phyloP scores from a whole-genome alignment of 768 basidiomycete species.

The Cyclocybe cylindracea region DNA sequence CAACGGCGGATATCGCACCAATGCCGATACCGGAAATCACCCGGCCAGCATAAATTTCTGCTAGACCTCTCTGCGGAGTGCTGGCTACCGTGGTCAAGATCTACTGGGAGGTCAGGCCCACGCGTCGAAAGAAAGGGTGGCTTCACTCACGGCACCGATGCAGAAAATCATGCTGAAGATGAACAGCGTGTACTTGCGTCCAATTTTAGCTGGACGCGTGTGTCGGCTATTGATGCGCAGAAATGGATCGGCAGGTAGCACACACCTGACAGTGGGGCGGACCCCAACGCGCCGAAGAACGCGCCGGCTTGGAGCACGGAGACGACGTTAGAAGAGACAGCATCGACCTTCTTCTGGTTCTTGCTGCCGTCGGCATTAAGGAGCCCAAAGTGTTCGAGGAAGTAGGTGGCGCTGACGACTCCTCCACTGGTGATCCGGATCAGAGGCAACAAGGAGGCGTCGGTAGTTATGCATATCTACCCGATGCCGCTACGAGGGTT shows the following conservation, averaged over 20 bases:
- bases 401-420: constrained; percentile 64
- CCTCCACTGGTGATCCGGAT: constrained; percentile 53
- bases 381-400: constrained; percentile 64
- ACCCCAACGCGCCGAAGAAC: constrained; percentile 83
- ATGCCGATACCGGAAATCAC: constrained; percentile 81
- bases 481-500: constrained; percentile 23
- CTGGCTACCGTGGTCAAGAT: constrained; percentile 71
- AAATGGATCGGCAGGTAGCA: constrained; percentile 4
- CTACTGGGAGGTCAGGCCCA: constrained; percentile 31
- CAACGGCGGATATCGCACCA: constrained; percentile 80
- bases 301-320: constrained; percentile 87
- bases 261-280: constrained; percentile 69
- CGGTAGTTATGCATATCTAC: constrained; percentile 6
- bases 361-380: constrained; percentile 41
- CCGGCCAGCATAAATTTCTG: constrained; percentile 78
- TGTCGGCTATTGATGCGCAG: neutral
- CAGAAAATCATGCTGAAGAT: constrained; percentile 63
- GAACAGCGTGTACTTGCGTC: constrained; percentile 65
- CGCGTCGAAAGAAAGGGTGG: neutral
- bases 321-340: constrained; percentile 80
- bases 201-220: constrained; percentile 51
- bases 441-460: neutral
- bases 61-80: constrained; percentile 51
- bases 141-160: constrained; percentile 65
- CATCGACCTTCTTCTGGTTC: constrained; percentile 39